Evolutionary conservation across 441 rosid species (phyloP), one percentile per base, ranked within the genome.

Genomic region (Populus trichocarpa): DNA sequence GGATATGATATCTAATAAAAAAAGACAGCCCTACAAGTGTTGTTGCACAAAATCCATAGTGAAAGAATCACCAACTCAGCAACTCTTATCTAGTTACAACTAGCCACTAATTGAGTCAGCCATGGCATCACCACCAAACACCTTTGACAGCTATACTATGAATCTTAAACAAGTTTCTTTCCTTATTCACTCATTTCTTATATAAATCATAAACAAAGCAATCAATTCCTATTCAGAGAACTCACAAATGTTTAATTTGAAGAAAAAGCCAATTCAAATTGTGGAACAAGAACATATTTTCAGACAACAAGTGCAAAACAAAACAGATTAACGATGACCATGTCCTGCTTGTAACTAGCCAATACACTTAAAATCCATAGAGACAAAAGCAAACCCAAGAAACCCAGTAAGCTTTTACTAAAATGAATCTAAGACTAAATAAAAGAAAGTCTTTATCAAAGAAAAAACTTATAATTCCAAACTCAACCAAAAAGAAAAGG

Each of bases 131-230:
- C 23, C 23, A 57, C 23, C 63, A 23, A 10, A 50, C 4, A 26
- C 65, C 40, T 57, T 72, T 28, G 66, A 72, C 67, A 72, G 42
- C 46, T 57, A 30, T 5, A 3, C 6, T 8, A 30, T 32, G 28
- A 72, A 57, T n/a, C 32, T 16, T 20, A n/a, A 72, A 72, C 67
- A 72, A 57, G 74, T 14, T 71, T 71, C 74, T 71, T 10, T 25
- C 6, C 20, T 67, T 23, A 6, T 0, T 42, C 22, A n/a, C 63
- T 20, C 63, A 2, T 16, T 53, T 18, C 20, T 18, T 6, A 7
- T n/a, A 38, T 9, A 38, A 18, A 69, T 28, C 35, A 35, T 30
- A 1, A 14, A 23, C 7, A 9, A 70, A 36, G 4, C 20, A 25
- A 5, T 38, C 30, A 3, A 8, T 40, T 38, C 42, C 12, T 38